Evolutionary conservation across 148 eudicot genomes (phyloP).

Genomic region (Heliamphora exappendiculata): DNA sequence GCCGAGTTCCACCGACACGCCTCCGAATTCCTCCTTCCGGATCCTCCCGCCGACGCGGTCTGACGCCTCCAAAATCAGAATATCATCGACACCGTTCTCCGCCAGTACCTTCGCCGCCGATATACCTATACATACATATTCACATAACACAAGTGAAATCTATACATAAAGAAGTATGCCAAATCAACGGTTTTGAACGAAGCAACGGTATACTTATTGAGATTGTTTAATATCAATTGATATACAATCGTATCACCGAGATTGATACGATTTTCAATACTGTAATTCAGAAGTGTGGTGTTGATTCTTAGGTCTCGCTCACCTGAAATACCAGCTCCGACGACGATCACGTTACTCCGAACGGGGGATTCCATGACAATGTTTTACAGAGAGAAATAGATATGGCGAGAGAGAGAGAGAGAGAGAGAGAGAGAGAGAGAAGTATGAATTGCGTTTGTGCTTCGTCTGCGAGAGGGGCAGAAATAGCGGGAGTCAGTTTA

Average conservation of each 20-base stretch:
- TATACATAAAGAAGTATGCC: not conserved
- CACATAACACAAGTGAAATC: no score
- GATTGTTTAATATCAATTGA: no score
- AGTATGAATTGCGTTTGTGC: not conserved
- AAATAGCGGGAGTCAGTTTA: constrained; percentile 21
- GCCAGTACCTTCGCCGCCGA: constrained; percentile 67
- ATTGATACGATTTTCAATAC: no score
- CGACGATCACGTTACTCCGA: constrained; percentile 58
- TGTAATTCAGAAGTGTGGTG: no score
- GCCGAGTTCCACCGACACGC: constrained; percentile 76
- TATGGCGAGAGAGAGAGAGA: constrained; percentile 9
- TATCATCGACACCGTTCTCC: constrained; percentile 74
- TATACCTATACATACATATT: constrained; percentile 36
- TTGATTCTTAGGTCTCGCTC: not conserved
- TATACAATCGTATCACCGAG: no score
- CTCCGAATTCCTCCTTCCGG: constrained; percentile 51
- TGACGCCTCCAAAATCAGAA: constrained; percentile 68
- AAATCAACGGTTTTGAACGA: not conserved
- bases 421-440: constrained; percentile 7
- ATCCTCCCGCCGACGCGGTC: constrained; percentile 74
- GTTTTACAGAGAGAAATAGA: not conserved
- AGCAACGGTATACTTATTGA: no score
- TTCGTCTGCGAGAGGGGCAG: not conserved
- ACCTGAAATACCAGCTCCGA: constrained; percentile 95
- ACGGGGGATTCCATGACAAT: constrained; percentile 47